phyloP scores from a whole-genome alignment of 2,329 filamentous ascomycete genomes.

The Trichoderma arundinaceum region DNA sequence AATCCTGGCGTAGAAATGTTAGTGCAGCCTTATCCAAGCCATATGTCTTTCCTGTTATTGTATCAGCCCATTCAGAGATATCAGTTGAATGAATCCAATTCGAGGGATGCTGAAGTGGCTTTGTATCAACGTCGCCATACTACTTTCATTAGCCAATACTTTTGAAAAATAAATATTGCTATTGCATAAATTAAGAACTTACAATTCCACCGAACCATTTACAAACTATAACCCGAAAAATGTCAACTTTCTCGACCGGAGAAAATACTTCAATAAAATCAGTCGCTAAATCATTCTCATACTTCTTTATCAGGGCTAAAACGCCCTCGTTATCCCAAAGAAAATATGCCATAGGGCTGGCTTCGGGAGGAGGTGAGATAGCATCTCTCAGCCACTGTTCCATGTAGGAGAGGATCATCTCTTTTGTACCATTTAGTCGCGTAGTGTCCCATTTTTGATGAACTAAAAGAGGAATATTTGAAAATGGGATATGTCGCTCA shows the following conservation, averaged over 20 bases:
- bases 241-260: conserved; percentile 36
- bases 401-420: conserved; percentile 34
- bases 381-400: conserved; percentile 36
- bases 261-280: conserved; percentile 35
- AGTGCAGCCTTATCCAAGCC: conserved; percentile 14
- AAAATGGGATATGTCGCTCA: conserved; percentile 34
- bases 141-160: not conserved
- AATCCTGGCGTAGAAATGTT: not conserved
- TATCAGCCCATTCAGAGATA: conserved; percentile 36
- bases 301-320: conserved; percentile 33
- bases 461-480: conserved; percentile 37
- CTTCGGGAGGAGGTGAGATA: conserved; percentile 24
- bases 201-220: conserved; percentile 39
- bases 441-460: conserved; percentile 37
- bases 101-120: conserved; percentile 35
- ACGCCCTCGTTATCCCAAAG: conserved; percentile 38
- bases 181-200: conserved; percentile 16
- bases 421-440: conserved; percentile 32
- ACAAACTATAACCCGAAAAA: conserved; percentile 37
- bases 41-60: conserved; percentile 32
- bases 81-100: conserved; percentile 35
- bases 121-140: conserved; percentile 39
- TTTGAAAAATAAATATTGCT: not conserved
- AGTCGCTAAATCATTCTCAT: conserved; percentile 32
- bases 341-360: conserved; percentile 37